Evolutionary conservation across 495 filamentous ascomycete species (phyloP).

Genomic region (Podospora didyma): DNA sequence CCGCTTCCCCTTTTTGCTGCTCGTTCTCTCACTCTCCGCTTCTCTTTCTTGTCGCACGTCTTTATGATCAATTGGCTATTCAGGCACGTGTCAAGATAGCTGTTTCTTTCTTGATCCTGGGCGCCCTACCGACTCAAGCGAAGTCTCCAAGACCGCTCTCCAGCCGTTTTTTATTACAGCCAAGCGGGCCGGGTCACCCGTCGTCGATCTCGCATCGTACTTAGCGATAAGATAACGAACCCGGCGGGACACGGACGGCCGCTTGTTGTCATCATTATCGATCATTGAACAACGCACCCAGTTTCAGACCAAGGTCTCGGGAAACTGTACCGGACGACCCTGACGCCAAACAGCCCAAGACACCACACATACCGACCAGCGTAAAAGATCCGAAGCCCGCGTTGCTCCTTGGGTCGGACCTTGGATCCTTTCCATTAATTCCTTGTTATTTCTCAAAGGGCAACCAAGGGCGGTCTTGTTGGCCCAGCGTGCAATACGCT

Average conservation of each 20-base stretch:
- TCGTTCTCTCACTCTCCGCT: not conserved
- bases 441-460: not conserved
- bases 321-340: slow-evolving; percentile 2
- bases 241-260: not conserved
- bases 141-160: no score
- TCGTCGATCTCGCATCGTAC: not conserved
- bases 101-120: not conserved
- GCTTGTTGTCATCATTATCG: not conserved
- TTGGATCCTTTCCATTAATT: not conserved
- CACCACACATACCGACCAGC: not conserved
- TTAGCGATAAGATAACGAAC: not conserved
- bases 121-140: no score
- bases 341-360: not conserved
- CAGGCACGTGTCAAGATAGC: not conserved
- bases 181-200: not conserved
- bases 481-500: not conserved
- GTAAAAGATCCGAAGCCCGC: slow-evolving; percentile 8
- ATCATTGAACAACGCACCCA: not conserved
- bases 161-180: not conserved
- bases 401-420: not conserved
- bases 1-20: not conserved
- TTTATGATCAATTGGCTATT: no score
- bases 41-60: no score
- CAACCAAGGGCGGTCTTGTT: no score
- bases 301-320: slow-evolving; percentile 18